phyloP scores from a whole-genome alignment of 2,329 filamentous ascomycete species.

The Trichoderma sp. region DNA sequence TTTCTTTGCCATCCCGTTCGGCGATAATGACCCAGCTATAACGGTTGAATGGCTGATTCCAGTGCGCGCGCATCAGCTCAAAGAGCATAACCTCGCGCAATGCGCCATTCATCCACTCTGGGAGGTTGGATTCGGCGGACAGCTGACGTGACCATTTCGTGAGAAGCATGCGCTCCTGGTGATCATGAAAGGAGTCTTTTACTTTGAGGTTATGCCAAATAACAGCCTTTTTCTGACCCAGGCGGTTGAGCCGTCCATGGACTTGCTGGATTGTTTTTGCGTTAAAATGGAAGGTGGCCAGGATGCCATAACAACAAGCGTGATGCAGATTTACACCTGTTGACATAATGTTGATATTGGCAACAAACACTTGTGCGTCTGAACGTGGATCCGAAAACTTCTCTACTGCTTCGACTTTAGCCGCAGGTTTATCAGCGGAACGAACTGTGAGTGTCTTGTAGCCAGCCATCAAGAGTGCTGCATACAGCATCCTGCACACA shows the following conservation, averaged over 20 bases:
- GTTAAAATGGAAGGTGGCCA: not conserved
- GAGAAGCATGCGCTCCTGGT: not conserved
- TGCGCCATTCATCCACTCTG: not conserved
- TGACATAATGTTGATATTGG: not conserved
- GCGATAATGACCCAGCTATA: not conserved
- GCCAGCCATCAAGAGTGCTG: not conserved
- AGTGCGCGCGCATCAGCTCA: not conserved
- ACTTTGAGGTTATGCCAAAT: not conserved
- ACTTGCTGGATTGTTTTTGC: not conserved
- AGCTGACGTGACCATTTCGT: not conserved
- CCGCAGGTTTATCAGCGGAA: not conserved
- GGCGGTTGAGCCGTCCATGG: not conserved
- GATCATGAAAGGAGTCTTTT: not conserved
- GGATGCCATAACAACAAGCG: not conserved
- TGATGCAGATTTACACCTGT: not conserved
- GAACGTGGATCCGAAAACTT: not conserved
- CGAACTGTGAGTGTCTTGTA: not conserved
- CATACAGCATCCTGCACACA: not conserved
- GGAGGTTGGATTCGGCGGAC: not conserved
- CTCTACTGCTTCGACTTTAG: not conserved
- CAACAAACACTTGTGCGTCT: not conserved
- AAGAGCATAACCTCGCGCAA: not conserved
- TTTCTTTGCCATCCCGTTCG: not conserved
- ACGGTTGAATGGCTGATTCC: not conserved
- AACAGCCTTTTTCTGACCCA: not conserved